These are phyloP conservation scores for Diversispora epigaea DNA, from an alignment of 192 early-diverging fungal species.

Conservation along the genomic window DNA sequence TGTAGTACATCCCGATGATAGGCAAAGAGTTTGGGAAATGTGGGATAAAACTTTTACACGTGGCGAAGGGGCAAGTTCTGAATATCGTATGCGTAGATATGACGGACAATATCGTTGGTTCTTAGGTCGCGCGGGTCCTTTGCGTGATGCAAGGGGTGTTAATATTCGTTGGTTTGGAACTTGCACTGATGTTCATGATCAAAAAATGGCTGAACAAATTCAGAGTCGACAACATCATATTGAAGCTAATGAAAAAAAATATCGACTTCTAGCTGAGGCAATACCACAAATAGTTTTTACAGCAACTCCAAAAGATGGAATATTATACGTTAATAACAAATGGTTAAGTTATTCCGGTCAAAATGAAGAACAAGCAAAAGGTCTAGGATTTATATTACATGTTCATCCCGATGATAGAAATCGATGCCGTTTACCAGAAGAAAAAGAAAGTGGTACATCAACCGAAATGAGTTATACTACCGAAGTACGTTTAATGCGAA, in stretches of 20 bases:
- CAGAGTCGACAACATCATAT: constrained; percentile 50
- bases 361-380: constrained; percentile 47
- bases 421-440: constrained; percentile 47
- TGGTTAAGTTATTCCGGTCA: constrained; percentile 56
- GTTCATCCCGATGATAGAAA: constrained; percentile 55
- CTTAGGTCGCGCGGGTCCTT: constrained; percentile 50
- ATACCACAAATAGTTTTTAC: constrained; percentile 65
- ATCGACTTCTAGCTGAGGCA: constrained; percentile 55
- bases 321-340: constrained; percentile 56
- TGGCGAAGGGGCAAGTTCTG: constrained; percentile 51
- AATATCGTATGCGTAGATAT: constrained; percentile 53
- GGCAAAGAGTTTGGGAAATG: constrained; percentile 34
- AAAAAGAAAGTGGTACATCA: constrained; percentile 36
- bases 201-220: constrained; percentile 47
- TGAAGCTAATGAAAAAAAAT: constrained; percentile 59
- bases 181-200: constrained; percentile 59
- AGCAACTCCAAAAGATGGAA: constrained; percentile 46
- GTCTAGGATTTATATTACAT: constrained; percentile 56
- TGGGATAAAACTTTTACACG: constrained; percentile 50
- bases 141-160: constrained; percentile 50
- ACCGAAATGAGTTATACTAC: constrained; percentile 47
- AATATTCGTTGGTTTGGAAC: constrained; percentile 61
- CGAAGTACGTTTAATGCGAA: constrained; percentile 47
- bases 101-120: constrained; percentile 59
- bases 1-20: constrained; percentile 54